Percentiles rank a stretch among this genome's conserved stretches.
These are phyloP conservation scores for Gossypium ekmanianum DNA, from an alignment of 345 rosid species.

Conservation along the genomic window DNA sequence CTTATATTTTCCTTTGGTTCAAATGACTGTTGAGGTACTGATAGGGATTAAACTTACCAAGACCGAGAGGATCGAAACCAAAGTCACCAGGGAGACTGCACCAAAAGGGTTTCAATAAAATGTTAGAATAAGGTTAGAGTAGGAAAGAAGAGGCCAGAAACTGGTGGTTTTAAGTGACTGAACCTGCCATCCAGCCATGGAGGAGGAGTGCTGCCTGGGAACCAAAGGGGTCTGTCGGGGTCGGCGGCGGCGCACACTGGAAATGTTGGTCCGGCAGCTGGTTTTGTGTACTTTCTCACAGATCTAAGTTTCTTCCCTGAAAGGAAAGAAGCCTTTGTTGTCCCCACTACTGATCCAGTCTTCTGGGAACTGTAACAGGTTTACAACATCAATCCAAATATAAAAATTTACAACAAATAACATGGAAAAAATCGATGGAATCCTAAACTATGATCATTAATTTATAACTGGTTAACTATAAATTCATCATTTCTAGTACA, in stretches of 20 bases:
- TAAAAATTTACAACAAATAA: neutral
- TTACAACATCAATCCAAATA: neutral
- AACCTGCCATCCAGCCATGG: constrained; percentile 95
- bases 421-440: neutral
- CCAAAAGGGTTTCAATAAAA: neutral
- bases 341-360: constrained; percentile 41
- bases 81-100: constrained; percentile 96
- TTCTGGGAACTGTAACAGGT: constrained; percentile 48
- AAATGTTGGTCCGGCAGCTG: constrained; percentile 32
- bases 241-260: constrained; percentile 63
- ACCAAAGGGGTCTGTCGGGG: constrained; percentile 92
- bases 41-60: constrained; percentile 42
- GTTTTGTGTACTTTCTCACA: constrained; percentile 31
- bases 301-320: constrained; percentile 64
- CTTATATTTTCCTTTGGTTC: too few relatives aligned
- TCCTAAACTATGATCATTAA: neutral
- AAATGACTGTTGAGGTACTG: neutral
- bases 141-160: neutral
- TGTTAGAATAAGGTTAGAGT: neutral
- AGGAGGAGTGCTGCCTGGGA: constrained; percentile 97
- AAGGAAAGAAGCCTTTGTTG: constrained; percentile 59
- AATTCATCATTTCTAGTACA: neutral
- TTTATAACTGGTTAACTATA: neutral
- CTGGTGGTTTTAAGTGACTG: neutral
- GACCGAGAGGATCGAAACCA: constrained; percentile 94